phyloP scores from a whole-genome alignment of 805 yeast genomes.

The Komagataella populi region DNA sequence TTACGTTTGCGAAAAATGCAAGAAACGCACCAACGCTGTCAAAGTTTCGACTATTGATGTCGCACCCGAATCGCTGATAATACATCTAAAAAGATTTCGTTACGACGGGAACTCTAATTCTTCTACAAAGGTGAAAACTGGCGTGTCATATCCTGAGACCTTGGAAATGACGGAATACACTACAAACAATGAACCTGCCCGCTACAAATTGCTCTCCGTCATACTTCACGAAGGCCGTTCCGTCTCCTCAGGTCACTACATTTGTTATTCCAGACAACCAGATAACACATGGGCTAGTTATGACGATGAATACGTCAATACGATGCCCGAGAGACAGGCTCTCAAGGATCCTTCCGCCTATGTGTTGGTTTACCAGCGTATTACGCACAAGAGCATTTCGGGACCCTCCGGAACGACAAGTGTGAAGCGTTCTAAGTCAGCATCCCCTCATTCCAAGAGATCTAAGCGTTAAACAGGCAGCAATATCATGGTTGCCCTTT shows the following conservation, averaged over 20 bases:
- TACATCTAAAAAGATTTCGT: constrained; percentile 85
- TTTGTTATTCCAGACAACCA: constrained; percentile 84
- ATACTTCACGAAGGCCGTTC: constrained; percentile 93
- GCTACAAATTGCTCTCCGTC: constrained; percentile 68
- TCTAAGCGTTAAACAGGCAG: neutral
- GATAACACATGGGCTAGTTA: constrained; percentile 88
- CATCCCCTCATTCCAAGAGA: neutral
- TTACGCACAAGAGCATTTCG: constrained; percentile 37
- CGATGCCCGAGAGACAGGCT: constrained; percentile 58
- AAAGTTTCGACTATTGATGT: constrained; percentile 62
- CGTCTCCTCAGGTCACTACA: constrained; percentile 84
- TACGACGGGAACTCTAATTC: constrained; percentile 54
- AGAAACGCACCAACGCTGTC: constrained; percentile 59
- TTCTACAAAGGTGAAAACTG: constrained; percentile 78
- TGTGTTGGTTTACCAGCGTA: constrained; percentile 70
- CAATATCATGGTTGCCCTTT: neutral
- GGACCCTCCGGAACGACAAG: neutral
- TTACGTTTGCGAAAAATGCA: constrained; percentile 81
- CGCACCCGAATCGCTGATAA: constrained; percentile 78
- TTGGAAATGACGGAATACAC: constrained; percentile 61
- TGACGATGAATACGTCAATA: constrained; percentile 83
- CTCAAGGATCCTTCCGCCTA: constrained; percentile 82
- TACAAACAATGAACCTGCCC: constrained; percentile 28
- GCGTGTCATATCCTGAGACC: constrained; percentile 66
- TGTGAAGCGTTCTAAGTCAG: neutral